phyloP scores from a whole-genome alignment of 495 filamentous ascomycete species.

The Penicillium chermesinum region DNA sequence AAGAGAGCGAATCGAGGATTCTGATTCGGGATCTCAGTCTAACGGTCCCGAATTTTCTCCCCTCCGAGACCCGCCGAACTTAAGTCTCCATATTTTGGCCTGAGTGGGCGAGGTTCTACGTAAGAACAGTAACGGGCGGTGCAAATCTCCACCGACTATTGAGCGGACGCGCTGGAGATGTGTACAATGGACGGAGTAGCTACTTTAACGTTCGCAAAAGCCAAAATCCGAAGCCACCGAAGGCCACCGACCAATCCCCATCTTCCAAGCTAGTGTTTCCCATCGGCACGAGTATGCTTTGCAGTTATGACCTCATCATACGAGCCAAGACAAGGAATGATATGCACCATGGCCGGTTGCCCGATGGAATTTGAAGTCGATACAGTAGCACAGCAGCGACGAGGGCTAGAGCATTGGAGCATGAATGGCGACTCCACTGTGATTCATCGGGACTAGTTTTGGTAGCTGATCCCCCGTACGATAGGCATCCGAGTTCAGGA shows the following conservation, averaged over 20 bases:
- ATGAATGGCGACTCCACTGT: not conserved
- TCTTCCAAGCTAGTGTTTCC: not conserved
- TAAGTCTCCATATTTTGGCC: conserved; percentile 3
- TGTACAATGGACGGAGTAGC: conserved; percentile 1
- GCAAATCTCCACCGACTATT: conserved; percentile 7
- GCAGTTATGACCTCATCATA: not conserved
- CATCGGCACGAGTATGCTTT: conserved; percentile 6
- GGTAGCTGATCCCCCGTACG: not conserved
- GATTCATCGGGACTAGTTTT: not conserved
- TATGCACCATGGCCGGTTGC: not conserved
- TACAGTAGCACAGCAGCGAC: not conserved
- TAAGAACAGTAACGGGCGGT: not conserved
- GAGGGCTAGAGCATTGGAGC: conserved; percentile 3
- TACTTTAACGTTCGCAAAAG: conserved; percentile 2
- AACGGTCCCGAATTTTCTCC: conserved; percentile 31
- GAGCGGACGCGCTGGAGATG: conserved; percentile 2
- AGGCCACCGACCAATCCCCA: not conserved
- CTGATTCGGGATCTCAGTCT: conserved; percentile 21
- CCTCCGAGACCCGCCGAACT: conserved; percentile 16
- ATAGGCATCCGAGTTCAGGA: not conserved
- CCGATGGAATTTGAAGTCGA: not conserved
- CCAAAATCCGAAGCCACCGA: too few species aligned
- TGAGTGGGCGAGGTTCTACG: conserved; percentile 4
- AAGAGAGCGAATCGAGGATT: too few species aligned
- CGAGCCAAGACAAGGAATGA: not conserved